Conservation (phyloP, 176 grass and related monocot species). For the Ananas comosus region DNA sequence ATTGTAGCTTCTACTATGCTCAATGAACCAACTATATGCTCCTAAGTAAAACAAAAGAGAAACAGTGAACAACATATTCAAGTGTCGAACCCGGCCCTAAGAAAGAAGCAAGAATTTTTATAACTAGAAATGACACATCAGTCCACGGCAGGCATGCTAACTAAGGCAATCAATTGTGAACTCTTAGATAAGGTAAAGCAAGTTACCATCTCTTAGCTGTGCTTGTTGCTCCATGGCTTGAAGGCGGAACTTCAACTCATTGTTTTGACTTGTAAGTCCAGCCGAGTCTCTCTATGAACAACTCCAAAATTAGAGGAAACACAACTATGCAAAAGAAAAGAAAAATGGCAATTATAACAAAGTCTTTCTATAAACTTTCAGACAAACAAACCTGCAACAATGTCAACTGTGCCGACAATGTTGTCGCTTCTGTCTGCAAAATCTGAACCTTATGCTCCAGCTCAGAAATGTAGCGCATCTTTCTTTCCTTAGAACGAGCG, state of each 20-base stretch:
- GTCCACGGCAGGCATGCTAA: neutral
- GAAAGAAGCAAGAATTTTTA: too few relatives aligned
- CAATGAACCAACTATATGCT: too few relatives aligned
- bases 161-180: neutral
- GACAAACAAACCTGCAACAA: conserved; percentile 67
- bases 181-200: conserved; percentile 4
- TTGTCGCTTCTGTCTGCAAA: conserved; percentile 89
- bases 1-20: too few relatives aligned
- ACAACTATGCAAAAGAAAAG: neutral
- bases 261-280: conserved; percentile 76
- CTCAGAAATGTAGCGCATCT: conserved; percentile 94
- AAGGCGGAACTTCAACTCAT: conserved; percentile 82
- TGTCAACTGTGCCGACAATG: conserved; percentile 82
- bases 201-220: conserved; percentile 88
- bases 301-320: conserved; percentile 2
- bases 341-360: neutral
- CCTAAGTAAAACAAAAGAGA: too few relatives aligned
- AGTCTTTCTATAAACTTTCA: conserved; percentile 1
- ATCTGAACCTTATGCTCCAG: conserved; percentile 87
- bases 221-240: conserved; percentile 96
- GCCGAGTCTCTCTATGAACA: conserved; percentile 77
- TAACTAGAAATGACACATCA: too few relatives aligned
- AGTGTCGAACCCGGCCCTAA: too few relatives aligned
- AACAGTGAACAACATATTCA: too few relatives aligned
- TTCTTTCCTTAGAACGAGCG: conserved; percentile 90